Base-by-base conservation (phyloP, 2,329 filamentous ascomycete species). In the Scleromitrula shiraiana region DNA sequence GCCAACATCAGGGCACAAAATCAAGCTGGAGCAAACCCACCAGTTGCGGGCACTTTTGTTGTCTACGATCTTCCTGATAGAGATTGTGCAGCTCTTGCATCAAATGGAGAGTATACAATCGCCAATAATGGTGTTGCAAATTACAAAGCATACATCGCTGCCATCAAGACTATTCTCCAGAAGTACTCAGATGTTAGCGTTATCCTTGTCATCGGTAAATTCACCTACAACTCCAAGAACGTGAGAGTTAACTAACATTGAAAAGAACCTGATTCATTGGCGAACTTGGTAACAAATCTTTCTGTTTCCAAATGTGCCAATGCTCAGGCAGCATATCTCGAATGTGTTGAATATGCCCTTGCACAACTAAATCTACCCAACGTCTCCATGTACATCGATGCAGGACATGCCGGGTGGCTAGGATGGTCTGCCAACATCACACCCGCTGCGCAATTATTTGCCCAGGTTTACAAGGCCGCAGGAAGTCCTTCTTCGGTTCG, bases 1-100 rank as follows among this genome's bases (percentile, higher is more conserved):
- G 62, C 62, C 5, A 69, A 75, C 40, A 75, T 76, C 56, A 62
- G 70, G 52, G 57, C 64, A 30, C 59, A 69, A 54, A 76, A 77
- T 49, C 64, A 62, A 22, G 70, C 67, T 22, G 72, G 73, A n/a
- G 70, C 70, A 7, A 70, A 62, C 43, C 68, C 69, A 27, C 67
- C 68, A 3, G 59, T 72, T 49, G 68, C 71, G 15, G 71, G 70
- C 15, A 69, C 68, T 2, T 74, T 82, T 45, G 78, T 83, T 46
- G 75, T 82, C 46, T 82, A 82, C 63, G 74, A 82, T 60, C 66
- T 82, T 10, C 79, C 79, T 37, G 77, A 80, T 56, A 75, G 78
- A 61, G 79, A 82, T 60, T 82, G 79, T 59, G 73, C 78, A 12
- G 79, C 79, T 41, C 68, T 76, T 56, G 78, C 78, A 12, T 82